Base-by-base conservation (phyloP, 352 stramenopile species). In the Globisporangium splendens region DNA sequence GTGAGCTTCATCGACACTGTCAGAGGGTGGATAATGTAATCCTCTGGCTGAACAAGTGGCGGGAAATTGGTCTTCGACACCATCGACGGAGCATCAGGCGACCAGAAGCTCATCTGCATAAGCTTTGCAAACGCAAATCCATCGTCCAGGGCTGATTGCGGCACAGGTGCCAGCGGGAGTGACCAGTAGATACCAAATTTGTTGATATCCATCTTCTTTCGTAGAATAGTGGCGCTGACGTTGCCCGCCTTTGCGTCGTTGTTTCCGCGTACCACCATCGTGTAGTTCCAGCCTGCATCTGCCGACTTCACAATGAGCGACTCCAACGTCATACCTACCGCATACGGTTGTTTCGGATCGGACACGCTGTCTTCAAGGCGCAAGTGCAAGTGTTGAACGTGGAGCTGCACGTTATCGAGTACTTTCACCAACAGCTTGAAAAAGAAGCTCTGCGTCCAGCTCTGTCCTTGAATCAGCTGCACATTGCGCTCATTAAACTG, bases 171-270 rank as follows among this genome's bases (percentile, higher is more conserved):
- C 18, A 91, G 62, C 8, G 73, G 70, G 28, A 89, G 61, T 17
- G 82, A 85, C 83, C 77, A 93, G 61, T 94, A 94, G 39, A 94
- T 64, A 8, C 83, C 85, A 43, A 94, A 78, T 46, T 88, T 81
- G 54, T 88, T 89, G 50, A 94, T 75, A 46, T 91, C 82, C 61
- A 94, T 80, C 54, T 91, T 91, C 55, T 92, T 94, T 24, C 84
- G 61, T 31, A 94, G 66, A 50, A 88, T 88, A 24, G 69, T 65
- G 2, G 79, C 61, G 14, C 41, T 43, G 17, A 24, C 44, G 12
- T 42, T 35, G 58, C 42, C 31, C 51, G 24, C 11, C 60, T 46
- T 17, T 48, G 48, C 12, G 8, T 41, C 56, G 31, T 62, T 58
- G 41, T 54, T 22, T 20, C 56, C 54, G 14, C 46, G 77, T 15